phyloP scores from a whole-genome alignment of 768 basidiomycete species.

The Pleurotus eryngii region DNA sequence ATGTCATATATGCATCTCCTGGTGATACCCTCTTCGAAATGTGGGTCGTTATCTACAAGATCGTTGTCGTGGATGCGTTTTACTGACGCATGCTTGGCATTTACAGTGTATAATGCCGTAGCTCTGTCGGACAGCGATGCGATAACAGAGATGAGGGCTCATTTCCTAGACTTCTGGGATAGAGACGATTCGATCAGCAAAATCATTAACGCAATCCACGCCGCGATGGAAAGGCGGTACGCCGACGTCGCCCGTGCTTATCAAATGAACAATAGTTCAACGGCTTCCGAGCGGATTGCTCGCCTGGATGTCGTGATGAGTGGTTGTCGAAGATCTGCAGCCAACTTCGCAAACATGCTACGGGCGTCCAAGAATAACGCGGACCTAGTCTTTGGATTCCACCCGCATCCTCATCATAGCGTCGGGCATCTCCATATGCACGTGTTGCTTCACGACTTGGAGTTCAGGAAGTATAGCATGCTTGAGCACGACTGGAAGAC shows the following conservation, averaged over 20 bases:
- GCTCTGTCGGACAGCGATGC: not conserved
- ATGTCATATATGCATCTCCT: constrained; percentile 4
- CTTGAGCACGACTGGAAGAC: constrained; percentile 3
- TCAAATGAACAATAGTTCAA: not conserved
- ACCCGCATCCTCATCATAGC: constrained; percentile 1
- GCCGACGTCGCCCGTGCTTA: not conserved
- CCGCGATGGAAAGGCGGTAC: not conserved
- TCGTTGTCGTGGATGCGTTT: not conserved
- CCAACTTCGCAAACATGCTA: not conserved
- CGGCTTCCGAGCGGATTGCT: not conserved
- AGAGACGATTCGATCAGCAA: not conserved
- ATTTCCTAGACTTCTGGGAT: not conserved
- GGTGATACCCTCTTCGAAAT: not conserved
- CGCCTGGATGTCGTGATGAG: not conserved
- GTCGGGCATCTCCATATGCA: constrained; percentile 4
- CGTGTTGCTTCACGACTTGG: not conserved
- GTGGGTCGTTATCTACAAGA: not conserved
- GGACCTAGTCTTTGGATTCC: not conserved
- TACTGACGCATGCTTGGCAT: not conserved
- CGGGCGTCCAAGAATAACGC: not conserved
- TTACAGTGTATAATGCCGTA: constrained; percentile 1
- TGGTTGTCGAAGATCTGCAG: not conserved
- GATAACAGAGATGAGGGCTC: not conserved
- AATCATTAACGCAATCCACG: not conserved
- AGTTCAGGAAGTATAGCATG: not conserved